Evolutionary conservation across 2,329 filamentous ascomycete genomes (phyloP).

Genomic region (Xylaria sp.): DNA sequence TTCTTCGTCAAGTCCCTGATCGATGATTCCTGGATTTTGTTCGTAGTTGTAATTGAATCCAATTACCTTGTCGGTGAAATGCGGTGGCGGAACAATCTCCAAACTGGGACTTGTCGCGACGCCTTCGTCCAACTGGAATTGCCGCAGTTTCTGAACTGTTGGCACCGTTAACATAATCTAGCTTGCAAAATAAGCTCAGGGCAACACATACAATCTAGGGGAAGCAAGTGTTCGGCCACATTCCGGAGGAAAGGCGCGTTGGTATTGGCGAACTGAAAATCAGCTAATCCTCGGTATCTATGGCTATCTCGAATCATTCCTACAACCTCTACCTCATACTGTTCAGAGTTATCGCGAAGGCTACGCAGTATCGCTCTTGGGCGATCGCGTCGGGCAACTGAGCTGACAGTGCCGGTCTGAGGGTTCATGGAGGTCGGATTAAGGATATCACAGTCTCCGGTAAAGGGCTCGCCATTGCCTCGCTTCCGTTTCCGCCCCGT

Average conservation of each 20-base stretch:
- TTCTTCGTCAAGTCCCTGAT: constrained; percentile 61
- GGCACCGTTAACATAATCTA: constrained; percentile 27
- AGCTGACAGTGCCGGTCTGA: constrained; percentile 44
- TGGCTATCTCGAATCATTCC: constrained; percentile 81
- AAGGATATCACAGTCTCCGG: constrained; percentile 48
- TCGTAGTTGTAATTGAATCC: constrained; percentile 83
- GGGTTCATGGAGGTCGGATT: constrained; percentile 31
- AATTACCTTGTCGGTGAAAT: constrained; percentile 75
- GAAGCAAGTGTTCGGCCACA: constrained; percentile 73
- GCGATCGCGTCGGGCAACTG: constrained; percentile 56
- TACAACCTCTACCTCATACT: constrained; percentile 71
- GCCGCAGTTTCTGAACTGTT: constrained; percentile 56
- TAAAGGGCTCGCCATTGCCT: constrained; percentile 72
- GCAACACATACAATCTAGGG: constrained; percentile 65
- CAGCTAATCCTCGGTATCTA: constrained; percentile 82
- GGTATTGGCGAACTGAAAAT: constrained; percentile 81
- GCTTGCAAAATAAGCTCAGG: neutral
- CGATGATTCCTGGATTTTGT: constrained; percentile 79
- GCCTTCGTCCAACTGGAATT: constrained; percentile 70
- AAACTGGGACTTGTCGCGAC: constrained; percentile 64
- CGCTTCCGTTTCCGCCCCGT: constrained; percentile 86
- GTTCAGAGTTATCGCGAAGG: constrained; percentile 71
- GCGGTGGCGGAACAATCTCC: constrained; percentile 79
- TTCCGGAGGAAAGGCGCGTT: constrained; percentile 72
- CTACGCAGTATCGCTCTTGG: constrained; percentile 64